A percentile compares a stretch with the other conserved stretches of the same genome.
Conservation (phyloP, 768 basidiomycete species). For the Cyclocybe aegerita region DNA sequence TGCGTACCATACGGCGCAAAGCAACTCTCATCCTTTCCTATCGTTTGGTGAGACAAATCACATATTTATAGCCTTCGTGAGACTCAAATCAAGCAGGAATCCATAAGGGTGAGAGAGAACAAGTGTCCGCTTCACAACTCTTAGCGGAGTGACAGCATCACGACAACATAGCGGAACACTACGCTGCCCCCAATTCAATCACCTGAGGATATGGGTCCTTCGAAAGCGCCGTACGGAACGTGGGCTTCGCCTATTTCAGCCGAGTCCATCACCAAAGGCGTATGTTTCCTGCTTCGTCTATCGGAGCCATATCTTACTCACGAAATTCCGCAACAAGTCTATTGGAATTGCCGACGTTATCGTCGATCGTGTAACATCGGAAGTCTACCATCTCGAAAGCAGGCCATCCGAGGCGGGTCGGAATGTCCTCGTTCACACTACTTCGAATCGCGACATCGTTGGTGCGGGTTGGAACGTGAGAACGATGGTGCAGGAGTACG, state of each 20-base stretch:
- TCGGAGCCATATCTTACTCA: conserved; percentile 5
- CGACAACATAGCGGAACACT: too few species aligned
- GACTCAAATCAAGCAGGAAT: too few species aligned
- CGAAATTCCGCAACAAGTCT: conserved; percentile 27
- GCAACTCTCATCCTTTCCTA: too few species aligned
- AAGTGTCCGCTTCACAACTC: too few species aligned
- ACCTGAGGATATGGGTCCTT: background rate
- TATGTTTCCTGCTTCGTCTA: conserved; percentile 13
- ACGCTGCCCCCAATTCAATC: background rate
- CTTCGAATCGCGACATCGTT: conserved; percentile 49
- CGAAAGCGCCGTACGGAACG: conserved; percentile 53
- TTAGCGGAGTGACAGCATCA: too few species aligned
- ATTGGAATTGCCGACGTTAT: conserved; percentile 41
- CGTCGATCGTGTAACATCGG: conserved; percentile 58
- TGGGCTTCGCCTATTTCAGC: conserved; percentile 61
- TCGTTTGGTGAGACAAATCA: too few species aligned
- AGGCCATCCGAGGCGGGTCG: conserved; percentile 55
- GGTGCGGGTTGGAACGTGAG: conserved; percentile 56
- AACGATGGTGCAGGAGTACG: conserved; percentile 70
- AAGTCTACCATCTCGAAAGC: conserved; percentile 58
- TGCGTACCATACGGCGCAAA: too few species aligned
- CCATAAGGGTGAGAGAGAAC: too few species aligned
- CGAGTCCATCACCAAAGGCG: conserved; percentile 47
- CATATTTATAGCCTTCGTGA: too few species aligned
- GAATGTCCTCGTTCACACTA: conserved; percentile 54